These are phyloP conservation scores for Trichoderma breve DNA, from an alignment of 2,329 filamentous ascomycete genomes.

Conservation along the genomic window DNA sequence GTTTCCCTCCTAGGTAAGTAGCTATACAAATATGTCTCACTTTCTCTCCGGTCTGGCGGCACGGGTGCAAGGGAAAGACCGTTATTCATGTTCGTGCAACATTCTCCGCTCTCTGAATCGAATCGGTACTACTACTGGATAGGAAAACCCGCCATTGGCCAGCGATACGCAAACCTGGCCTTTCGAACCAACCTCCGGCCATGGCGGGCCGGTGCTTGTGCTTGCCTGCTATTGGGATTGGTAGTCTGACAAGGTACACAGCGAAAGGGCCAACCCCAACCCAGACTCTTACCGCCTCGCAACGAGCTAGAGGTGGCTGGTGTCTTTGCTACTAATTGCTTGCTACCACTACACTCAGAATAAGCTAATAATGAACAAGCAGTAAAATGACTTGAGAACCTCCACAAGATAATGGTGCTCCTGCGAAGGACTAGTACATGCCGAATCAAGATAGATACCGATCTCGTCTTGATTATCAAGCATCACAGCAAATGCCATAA, in stretches of 20 bases:
- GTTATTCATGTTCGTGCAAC: neutral
- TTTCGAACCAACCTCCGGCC: neutral
- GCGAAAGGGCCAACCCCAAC: neutral
- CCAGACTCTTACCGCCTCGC: neutral
- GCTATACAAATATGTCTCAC: neutral
- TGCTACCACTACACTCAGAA: neutral
- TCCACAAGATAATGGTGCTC: too few relatives aligned
- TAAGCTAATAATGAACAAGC: neutral
- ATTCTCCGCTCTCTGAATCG: neutral
- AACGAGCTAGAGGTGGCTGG: neutral
- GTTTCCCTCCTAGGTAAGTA: neutral
- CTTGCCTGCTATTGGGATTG: neutral
- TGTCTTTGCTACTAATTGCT: neutral
- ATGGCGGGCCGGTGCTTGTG: neutral
- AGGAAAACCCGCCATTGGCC: neutral
- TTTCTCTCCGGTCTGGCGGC: neutral
- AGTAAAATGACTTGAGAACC: neutral
- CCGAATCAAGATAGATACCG: neutral
- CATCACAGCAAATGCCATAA: neutral
- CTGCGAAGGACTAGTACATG: neutral
- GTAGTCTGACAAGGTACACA: neutral
- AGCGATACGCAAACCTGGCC: neutral
- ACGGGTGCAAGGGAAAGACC: neutral
- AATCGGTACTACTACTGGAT: neutral
- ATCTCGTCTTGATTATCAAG: neutral